phyloP scores from a whole-genome alignment of 306 rosid genomes.

The Casuarina equisetifolia region DNA sequence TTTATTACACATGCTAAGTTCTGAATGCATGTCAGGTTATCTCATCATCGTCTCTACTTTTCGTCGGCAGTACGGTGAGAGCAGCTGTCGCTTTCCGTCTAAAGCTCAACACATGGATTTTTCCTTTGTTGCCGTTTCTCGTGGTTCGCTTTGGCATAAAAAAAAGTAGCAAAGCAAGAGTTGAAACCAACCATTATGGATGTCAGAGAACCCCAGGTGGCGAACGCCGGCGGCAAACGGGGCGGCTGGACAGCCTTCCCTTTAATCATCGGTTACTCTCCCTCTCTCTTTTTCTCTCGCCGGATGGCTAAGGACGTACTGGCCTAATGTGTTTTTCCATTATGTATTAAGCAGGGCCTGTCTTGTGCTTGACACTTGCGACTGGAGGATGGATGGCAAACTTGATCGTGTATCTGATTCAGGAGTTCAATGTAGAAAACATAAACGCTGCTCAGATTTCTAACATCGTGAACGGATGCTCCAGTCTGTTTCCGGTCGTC shows the following conservation, averaged over 20 bases:
- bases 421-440: slow-evolving; percentile 42
- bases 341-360: slow-evolving; percentile 32
- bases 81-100: too few species aligned
- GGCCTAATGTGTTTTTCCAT: not conserved
- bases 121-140: too few species aligned
- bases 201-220: slow-evolving; percentile 16
- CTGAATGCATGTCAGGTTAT: too few species aligned
- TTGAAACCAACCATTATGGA: slow-evolving; percentile 22
- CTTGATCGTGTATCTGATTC: slow-evolving; percentile 48
- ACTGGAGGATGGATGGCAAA: slow-evolving; percentile 34
- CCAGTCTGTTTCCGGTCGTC: slow-evolving; percentile 34
- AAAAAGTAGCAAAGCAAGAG: not conserved
- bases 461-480: slow-evolving; percentile 38
- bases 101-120: too few species aligned
- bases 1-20: too few species aligned
- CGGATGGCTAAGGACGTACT: too few species aligned
- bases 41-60: too few species aligned
- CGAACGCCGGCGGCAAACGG: slow-evolving; percentile 8
- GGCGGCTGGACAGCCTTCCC: slow-evolving; percentile 56
- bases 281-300: too few species aligned
- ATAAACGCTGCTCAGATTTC: slow-evolving; percentile 49
- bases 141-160: not conserved
- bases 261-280: slow-evolving; percentile 37
- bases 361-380: slow-evolving; percentile 33
- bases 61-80: too few species aligned